Percentiles rank a stretch among this genome's conserved stretches.
Evolutionary conservation across 2,329 filamentous ascomycete genomes (phyloP).

Genomic region (Aspergillus calidoustus): DNA sequence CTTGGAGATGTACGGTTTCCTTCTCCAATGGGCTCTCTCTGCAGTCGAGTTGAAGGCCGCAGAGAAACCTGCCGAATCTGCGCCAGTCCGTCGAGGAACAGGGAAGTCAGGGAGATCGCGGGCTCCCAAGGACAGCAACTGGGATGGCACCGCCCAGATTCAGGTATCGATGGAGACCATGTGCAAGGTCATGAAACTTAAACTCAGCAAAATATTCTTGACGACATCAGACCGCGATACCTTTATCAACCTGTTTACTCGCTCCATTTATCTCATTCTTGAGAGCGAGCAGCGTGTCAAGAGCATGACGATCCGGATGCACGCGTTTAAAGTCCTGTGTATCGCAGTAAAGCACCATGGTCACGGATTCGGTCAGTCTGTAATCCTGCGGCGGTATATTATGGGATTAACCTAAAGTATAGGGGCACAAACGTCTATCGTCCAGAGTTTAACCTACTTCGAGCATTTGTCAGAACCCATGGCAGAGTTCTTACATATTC

Average conservation of each 20-base stretch:
- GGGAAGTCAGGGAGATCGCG: constrained; percentile 76
- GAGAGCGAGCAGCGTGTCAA: constrained; percentile 95
- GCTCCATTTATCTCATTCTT: constrained; percentile 89
- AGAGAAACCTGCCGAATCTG: constrained; percentile 78
- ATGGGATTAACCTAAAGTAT: constrained; percentile 26
- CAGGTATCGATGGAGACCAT: constrained; percentile 89
- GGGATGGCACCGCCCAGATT: constrained; percentile 88
- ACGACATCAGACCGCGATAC: constrained; percentile 97
- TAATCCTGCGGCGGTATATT: neutral
- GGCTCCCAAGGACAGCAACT: constrained; percentile 71
- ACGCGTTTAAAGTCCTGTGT: constrained; percentile 95
- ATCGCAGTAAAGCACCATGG: constrained; percentile 97
- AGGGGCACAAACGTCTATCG: constrained; percentile 97
- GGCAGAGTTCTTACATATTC: constrained; percentile 96
- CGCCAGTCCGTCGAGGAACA: constrained; percentile 73
- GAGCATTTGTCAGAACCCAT: constrained; percentile 98
- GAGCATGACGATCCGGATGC: constrained; percentile 87
- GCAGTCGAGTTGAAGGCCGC: constrained; percentile 93
- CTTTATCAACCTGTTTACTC: constrained; percentile 87
- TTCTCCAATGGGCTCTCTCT: constrained; percentile 92
- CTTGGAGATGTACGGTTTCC: constrained; percentile 90
- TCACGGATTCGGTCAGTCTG: constrained; percentile 78
- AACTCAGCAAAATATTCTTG: constrained; percentile 88
- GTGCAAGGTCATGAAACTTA: constrained; percentile 93
- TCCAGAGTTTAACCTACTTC: constrained; percentile 97